Conservation (phyloP, 2,329 filamentous ascomycete genomes). For the Pseudogymnoascus verrucosus region DNA sequence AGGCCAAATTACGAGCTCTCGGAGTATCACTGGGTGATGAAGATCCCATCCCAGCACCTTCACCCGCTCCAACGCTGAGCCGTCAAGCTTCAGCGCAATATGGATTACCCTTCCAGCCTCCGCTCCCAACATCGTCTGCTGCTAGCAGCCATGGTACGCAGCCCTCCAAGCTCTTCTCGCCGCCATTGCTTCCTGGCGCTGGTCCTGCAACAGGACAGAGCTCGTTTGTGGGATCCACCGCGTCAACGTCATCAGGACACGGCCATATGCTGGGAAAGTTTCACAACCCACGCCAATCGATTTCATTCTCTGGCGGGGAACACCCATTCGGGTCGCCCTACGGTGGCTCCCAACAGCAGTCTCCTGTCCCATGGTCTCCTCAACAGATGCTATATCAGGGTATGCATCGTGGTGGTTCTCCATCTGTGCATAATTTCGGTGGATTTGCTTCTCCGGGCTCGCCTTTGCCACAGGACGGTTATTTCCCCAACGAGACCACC, state of each 20-base stretch:
- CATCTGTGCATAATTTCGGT: slow-evolving; percentile 48
- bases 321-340: slow-evolving; percentile 57
- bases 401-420: slow-evolving; percentile 52
- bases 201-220: slow-evolving; percentile 54
- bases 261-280: slow-evolving; percentile 46
- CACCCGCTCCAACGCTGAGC: slow-evolving; percentile 56
- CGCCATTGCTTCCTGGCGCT: slow-evolving; percentile 49
- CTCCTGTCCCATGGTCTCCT: slow-evolving; percentile 50
- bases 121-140: slow-evolving; percentile 70
- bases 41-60: slow-evolving; percentile 57
- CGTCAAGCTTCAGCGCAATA: slow-evolving; percentile 67
- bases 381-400: slow-evolving; percentile 47
- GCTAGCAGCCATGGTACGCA: slow-evolving; percentile 57
- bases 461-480: slow-evolving; percentile 42
- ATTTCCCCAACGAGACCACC: slow-evolving; percentile 21
- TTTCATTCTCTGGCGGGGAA: slow-evolving; percentile 54
- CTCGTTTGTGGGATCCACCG: slow-evolving; percentile 54
- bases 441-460: slow-evolving; percentile 57
- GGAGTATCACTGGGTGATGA: slow-evolving; percentile 76
- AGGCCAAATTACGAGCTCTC: slow-evolving; percentile 85
- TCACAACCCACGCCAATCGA: slow-evolving; percentile 61
- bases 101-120: slow-evolving; percentile 75
- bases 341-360: slow-evolving; percentile 56
- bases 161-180: slow-evolving; percentile 46
- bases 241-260: slow-evolving; percentile 66